Conservation (phyloP, 306 rosid genomes). For the Lathyrus aphaca region DNA sequence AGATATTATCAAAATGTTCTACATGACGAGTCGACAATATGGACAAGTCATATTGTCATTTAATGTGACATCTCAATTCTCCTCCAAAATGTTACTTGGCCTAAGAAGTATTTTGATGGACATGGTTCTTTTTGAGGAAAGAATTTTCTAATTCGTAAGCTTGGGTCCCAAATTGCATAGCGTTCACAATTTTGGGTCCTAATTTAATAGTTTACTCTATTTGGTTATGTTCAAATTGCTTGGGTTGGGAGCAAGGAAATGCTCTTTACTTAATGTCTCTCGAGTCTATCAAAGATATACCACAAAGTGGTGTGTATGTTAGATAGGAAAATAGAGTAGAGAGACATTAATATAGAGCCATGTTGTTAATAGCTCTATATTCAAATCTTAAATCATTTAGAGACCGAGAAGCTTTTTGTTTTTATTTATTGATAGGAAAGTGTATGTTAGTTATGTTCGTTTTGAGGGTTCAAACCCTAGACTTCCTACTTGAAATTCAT, state of each 20-base stretch:
- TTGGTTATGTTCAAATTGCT: not conserved
- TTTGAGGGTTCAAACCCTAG: not conserved
- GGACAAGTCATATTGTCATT: not conserved
- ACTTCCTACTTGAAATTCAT: not conserved
- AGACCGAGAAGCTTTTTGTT: not conserved
- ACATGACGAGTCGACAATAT: not conserved
- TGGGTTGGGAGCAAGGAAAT: not conserved
- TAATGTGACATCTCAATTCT: not conserved
- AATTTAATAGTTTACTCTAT: not conserved
- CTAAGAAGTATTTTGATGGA: no score
- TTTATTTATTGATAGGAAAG: not conserved
- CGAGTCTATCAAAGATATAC: not conserved
- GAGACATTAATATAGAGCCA: not conserved
- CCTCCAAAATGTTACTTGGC: no score
- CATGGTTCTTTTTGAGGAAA: no score
- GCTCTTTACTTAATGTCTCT: not conserved
- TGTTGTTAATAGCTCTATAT: not conserved
- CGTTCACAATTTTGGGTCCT: no score
- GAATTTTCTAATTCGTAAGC: no score
- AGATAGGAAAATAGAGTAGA: no score
- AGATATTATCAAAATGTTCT: not conserved
- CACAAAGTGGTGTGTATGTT: no score
- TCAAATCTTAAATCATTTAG: not conserved
- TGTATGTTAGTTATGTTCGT: not conserved
- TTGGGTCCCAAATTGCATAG: no score